Evolutionary conservation across 192 early-diverging fungal genomes (phyloP), one percentile per base, ranked within the genome.

Genomic region (Coemansia nantahalensis): DNA sequence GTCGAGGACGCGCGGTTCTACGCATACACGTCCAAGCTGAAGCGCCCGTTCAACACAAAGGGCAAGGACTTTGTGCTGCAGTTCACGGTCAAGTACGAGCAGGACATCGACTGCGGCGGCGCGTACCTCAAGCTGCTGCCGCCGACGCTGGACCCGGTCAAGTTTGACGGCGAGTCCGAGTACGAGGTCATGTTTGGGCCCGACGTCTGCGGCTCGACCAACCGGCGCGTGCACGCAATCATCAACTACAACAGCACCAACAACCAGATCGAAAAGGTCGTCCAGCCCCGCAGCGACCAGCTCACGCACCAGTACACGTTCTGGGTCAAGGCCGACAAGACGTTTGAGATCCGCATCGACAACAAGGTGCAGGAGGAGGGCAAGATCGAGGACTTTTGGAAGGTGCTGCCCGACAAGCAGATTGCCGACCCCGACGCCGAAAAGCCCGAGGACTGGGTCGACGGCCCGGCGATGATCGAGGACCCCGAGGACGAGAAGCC

Each of bases 171-270:
- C 59, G 90, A 95, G 39, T 85, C 89, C 18, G 79, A 80, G 48
- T 88, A 87, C 66, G 84, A 83, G 59, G 81, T 90, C 47, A 90
- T 87, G 86, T 89, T 90, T 64, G 87, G 86, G 26, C 96, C 96
- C 31, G 96, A 98, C 72, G 87, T 90, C 49, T 98, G 96, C 77
- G 96, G 93, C 33, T 51, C 81, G 39, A 68, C 72, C 46, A 87
- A 84, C 68, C 90, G 88, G 80, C 89, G 90, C 36, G 90, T 98
- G 28, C 94, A 98, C 67, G 88, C 91, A 60, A 97, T 98, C 73
- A 86, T 98, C 80, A 82, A 89, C 57, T 88, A 98, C 87, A 87
- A 96, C 58, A 84, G 89, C 75, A 89, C 87, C 48, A 86, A 88
- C 66, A 84, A 93, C 61, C 80, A 92, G 79, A 68, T 90, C 49